Evolutionary conservation across 495 filamentous ascomycete species (phyloP).

Genomic region (Xylaria sp.): DNA sequence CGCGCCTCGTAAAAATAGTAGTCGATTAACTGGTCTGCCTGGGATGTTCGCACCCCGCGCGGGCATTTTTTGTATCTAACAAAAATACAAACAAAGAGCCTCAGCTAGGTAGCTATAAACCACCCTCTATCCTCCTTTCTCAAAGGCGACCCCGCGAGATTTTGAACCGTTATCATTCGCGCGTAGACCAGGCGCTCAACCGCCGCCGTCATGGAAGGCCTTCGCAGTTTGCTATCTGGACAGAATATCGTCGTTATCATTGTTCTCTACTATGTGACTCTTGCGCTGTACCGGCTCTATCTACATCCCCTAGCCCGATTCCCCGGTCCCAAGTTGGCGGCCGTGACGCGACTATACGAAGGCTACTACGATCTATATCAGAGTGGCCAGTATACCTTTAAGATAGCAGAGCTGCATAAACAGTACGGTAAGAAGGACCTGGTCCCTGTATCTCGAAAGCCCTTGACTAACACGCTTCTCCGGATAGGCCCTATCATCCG

Average conservation of each 20-base stretch:
- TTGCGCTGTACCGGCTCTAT: conserved; percentile 52
- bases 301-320: conserved; percentile 54
- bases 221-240: conserved; percentile 25
- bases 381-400: conserved; percentile 36
- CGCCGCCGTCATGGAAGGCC: conserved; percentile 26
- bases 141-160: background rate
- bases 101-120: background rate
- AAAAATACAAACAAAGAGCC: background rate
- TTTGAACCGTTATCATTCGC: conserved; percentile 17
- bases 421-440: conserved; percentile 32
- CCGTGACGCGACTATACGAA: conserved; percentile 56
- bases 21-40: too few relatives aligned
- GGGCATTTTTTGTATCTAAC: too few relatives aligned
- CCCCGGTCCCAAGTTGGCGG: conserved; percentile 59
- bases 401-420: conserved; percentile 38
- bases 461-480: conserved; percentile 22
- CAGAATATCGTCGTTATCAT: conserved; percentile 25
- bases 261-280: conserved; percentile 25
- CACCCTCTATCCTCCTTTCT: background rate
- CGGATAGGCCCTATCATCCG: conserved; percentile 42
- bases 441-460: conserved; percentile 17
- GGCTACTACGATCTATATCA: conserved; percentile 53
- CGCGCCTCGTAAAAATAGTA: too few relatives aligned
- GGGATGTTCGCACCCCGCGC: too few relatives aligned
- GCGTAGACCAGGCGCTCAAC: conserved; percentile 19